phyloP scores from a whole-genome alignment of 352 stramenopile genomes.

The Globisporangium mamillatum region DNA sequence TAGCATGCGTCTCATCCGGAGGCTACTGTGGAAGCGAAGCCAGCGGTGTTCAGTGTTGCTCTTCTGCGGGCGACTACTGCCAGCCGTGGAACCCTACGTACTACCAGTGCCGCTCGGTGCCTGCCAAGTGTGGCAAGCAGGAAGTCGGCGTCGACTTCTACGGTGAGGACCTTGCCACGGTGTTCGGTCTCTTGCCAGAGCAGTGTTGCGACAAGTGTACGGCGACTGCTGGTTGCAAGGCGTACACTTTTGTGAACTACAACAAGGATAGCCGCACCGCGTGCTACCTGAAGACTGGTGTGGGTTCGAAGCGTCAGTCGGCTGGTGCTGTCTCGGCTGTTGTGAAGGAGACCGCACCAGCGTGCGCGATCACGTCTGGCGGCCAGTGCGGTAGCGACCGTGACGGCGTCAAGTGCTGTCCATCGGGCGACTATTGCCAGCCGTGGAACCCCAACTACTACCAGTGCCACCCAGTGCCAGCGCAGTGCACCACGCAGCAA shows the following conservation, averaged over 20 bases:
- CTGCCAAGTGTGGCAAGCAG: background rate
- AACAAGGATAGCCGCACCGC: background rate
- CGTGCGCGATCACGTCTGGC: background rate
- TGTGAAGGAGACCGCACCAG: background rate
- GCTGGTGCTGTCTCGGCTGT: background rate
- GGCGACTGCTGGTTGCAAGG: background rate
- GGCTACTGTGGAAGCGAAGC: conserved; percentile 1
- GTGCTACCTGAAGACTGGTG: background rate
- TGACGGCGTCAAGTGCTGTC: background rate
- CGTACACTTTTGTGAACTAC: background rate
- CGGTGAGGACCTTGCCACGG: background rate
- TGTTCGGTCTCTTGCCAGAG: background rate
- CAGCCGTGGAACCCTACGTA: conserved; percentile 26
- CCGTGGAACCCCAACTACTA: conserved; percentile 29
- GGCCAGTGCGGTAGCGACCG: background rate
- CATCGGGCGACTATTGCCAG: conserved; percentile 22
- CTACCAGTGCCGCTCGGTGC: conserved; percentile 24
- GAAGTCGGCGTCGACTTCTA: background rate
- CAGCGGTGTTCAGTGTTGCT: background rate
- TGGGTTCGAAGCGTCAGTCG: background rate
- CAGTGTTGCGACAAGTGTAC: background rate
- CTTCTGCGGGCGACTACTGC: conserved; percentile 18
- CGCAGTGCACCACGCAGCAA: background rate
- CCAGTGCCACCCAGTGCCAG: conserved; percentile 16
- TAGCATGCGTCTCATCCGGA: background rate